These are phyloP conservation scores for Achaetomium macrosporum DNA, from an alignment of 2,329 filamentous ascomycete species.

Conservation along the genomic window DNA sequence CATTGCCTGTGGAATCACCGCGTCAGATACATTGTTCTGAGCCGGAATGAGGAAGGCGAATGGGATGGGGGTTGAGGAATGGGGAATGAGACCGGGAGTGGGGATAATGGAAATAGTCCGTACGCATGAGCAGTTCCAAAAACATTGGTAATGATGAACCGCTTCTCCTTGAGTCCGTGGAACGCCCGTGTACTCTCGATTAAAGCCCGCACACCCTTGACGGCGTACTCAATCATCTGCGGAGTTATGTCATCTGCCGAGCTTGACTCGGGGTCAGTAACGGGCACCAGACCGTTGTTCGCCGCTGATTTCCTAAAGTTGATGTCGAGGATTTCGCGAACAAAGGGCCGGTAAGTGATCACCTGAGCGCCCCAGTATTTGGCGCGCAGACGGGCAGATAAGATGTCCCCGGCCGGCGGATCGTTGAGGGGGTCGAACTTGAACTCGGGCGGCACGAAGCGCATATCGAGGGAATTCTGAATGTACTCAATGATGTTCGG, in stretches of 20 bases:
- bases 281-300: conserved; percentile 8
- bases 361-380: conserved; percentile 94
- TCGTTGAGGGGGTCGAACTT: conserved; percentile 58
- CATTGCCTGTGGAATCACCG: conserved; percentile 60
- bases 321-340: conserved; percentile 51
- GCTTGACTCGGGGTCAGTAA: conserved; percentile 6
- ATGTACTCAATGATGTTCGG: conserved; percentile 42
- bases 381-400: conserved; percentile 75
- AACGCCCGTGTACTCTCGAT: conserved; percentile 84
- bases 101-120: conserved; percentile 32
- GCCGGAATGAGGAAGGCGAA: background rate
- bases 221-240: conserved; percentile 49
- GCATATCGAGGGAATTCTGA: conserved; percentile 25
- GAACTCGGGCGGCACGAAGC: conserved; percentile 46
- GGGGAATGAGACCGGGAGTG: background rate
- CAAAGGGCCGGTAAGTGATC: conserved; percentile 78
- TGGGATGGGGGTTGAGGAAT: background rate
- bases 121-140: conserved; percentile 96
- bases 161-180: conserved; percentile 53
- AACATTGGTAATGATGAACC: conserved; percentile 87
- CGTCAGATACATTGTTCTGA: background rate
- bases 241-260: conserved; percentile 27
- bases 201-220: conserved; percentile 64
- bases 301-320: conserved; percentile 31
- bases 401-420: conserved; percentile 66